Percentiles rank a stretch among this genome's conserved stretches.
phyloP scores from a whole-genome alignment of 192 early-diverging fungal genomes.

The Radiomyces spectabilis region DNA sequence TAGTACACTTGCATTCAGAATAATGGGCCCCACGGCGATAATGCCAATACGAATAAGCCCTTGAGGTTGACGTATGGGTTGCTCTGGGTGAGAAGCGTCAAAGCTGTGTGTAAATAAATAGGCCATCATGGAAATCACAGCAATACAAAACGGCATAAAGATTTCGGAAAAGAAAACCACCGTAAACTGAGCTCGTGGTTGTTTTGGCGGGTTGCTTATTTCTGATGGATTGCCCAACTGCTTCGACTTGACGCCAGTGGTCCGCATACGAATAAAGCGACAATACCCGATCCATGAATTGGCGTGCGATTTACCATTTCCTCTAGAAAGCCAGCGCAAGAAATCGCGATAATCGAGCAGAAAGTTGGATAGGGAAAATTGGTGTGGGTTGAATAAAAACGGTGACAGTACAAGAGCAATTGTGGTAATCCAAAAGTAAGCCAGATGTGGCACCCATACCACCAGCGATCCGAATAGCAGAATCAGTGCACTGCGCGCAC shows the following conservation, averaged over 20 bases:
- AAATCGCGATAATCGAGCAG: constrained; percentile 75
- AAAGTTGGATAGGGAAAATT: constrained; percentile 73
- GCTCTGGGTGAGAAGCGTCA: constrained; percentile 8
- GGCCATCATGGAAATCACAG: constrained; percentile 46
- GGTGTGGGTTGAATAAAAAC: constrained; percentile 85
- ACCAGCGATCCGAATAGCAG: constrained; percentile 53
- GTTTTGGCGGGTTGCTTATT: constrained; percentile 39
- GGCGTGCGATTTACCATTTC: constrained; percentile 60
- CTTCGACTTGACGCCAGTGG: constrained; percentile 72
- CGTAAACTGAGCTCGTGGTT: constrained; percentile 54
- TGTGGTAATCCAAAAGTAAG: constrained; percentile 80
- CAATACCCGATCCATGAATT: constrained; percentile 77
- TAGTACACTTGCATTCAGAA: constrained; percentile 57
- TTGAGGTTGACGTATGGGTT: constrained; percentile 23
- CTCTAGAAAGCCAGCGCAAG: constrained; percentile 72
- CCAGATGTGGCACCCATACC: constrained; percentile 60
- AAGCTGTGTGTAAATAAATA: constrained; percentile 64
- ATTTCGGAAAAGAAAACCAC: constrained; percentile 73
- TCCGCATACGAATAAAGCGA: constrained; percentile 60
- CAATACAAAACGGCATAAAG: constrained; percentile 57
- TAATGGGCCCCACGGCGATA: constrained; percentile 61
- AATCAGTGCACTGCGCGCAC: constrained; percentile 56
- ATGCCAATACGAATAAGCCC: constrained; percentile 48
- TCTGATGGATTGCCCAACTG: constrained; percentile 63
- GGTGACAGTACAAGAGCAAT: constrained; percentile 70